phyloP scores from a whole-genome alignment of 2,329 filamentous ascomycete genomes.

The Fusarium pseudocircinatum region DNA sequence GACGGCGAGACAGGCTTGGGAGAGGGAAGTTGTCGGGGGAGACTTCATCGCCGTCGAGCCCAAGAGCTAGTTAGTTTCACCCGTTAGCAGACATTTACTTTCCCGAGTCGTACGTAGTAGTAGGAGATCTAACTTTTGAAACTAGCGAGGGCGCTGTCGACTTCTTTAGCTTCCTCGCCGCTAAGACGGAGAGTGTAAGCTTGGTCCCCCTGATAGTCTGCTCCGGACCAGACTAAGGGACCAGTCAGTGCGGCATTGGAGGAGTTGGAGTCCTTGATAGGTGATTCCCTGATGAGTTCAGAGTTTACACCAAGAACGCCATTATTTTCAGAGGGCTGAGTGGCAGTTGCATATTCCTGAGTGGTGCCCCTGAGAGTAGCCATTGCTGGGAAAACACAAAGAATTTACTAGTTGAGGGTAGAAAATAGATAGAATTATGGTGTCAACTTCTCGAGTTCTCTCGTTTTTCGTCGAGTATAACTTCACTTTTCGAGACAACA shows the following conservation, averaged over 20 bases:
- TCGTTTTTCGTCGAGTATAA: background rate
- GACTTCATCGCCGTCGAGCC: slow-evolving; percentile 32
- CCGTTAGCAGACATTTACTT: slow-evolving; percentile 17
- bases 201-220: slow-evolving; percentile 26
- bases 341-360: slow-evolving; percentile 9
- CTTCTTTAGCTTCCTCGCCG: slow-evolving; percentile 25
- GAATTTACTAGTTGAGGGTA: background rate
- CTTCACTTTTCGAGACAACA: slow-evolving; percentile 1
- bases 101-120: background rate
- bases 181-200: slow-evolving; percentile 30
- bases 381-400: slow-evolving; percentile 9
- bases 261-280: slow-evolving; percentile 10
- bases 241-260: slow-evolving; percentile 24
- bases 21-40: slow-evolving; percentile 53
- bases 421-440: background rate
- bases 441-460: background rate
- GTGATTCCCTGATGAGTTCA: slow-evolving; percentile 8
- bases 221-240: slow-evolving; percentile 40
- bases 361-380: slow-evolving; percentile 12
- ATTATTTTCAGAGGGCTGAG: slow-evolving; percentile 4
- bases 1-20: slow-evolving; percentile 47
- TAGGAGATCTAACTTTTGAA: slow-evolving; percentile 42
- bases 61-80: slow-evolving; percentile 17
- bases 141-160: slow-evolving; percentile 38
- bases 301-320: slow-evolving; percentile 14